These are phyloP conservation scores for Erigeron canadensis DNA, from an alignment of 129 eudicot species.

Conservation along the genomic window DNA sequence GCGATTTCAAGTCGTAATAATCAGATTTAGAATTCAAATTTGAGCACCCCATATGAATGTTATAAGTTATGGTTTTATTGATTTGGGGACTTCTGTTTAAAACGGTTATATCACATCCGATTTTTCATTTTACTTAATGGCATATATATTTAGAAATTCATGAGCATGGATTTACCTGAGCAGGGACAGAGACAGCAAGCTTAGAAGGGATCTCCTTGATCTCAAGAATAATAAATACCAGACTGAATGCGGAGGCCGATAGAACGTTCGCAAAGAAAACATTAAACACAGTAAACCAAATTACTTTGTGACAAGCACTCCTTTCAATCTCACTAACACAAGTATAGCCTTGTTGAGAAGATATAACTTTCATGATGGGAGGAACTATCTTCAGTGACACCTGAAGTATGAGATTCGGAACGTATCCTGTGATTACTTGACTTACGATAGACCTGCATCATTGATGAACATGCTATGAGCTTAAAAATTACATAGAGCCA, in stretches of 20 bases:
- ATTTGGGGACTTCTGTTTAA: neutral
- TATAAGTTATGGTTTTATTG: neutral
- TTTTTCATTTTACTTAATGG: slow-evolving; percentile 6
- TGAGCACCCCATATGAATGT: neutral
- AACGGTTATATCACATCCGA: neutral
- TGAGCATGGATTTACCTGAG: slow-evolving; percentile 41
- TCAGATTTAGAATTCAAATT: neutral
- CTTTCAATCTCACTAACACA: slow-evolving; percentile 54
- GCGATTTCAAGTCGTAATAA: neutral
- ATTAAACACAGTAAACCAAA: slow-evolving; percentile 63
- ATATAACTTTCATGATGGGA: slow-evolving; percentile 54
- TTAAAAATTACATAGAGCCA: neutral
- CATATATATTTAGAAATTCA: neutral
- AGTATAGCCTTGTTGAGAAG: slow-evolving; percentile 60
- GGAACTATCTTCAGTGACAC: slow-evolving; percentile 51
- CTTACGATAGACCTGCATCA: slow-evolving; percentile 51
- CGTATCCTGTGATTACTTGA: slow-evolving; percentile 64
- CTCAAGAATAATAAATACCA: slow-evolving; percentile 41
- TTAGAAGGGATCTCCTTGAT: slow-evolving; percentile 45
- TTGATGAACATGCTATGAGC: neutral
- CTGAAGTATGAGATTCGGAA: slow-evolving; percentile 65
- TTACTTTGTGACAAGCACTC: slow-evolving; percentile 63
- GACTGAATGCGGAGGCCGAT: slow-evolving; percentile 55
- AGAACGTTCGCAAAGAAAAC: slow-evolving; percentile 60
- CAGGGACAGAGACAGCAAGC: slow-evolving; percentile 65